phyloP scores from a whole-genome alignment of 1,284 basidiomycete genomes.

The Exobasidium cylindrosporum region DNA sequence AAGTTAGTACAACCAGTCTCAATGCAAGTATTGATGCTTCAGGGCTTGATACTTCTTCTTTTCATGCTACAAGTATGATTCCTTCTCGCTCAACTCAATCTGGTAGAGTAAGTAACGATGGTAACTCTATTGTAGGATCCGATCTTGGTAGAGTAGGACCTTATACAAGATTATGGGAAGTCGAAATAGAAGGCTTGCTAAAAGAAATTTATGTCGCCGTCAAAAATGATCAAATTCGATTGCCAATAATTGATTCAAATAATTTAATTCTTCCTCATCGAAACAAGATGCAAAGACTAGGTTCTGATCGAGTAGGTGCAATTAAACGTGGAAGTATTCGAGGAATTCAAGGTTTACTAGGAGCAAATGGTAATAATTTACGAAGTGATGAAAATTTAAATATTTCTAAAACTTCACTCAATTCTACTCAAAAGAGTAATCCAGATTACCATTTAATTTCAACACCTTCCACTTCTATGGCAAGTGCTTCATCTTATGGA shows the following conservation, averaged over 20 bases:
- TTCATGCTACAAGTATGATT: background rate
- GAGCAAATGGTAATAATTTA: constrained; percentile 28
- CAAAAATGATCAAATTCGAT: constrained; percentile 83
- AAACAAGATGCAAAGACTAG: no score
- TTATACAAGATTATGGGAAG: constrained; percentile 57
- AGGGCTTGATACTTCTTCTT: background rate
- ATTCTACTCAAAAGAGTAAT: background rate
- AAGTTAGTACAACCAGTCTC: constrained; percentile 3
- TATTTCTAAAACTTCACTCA: constrained; percentile 24
- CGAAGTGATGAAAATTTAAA: constrained; percentile 17
- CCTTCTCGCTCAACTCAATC: background rate
- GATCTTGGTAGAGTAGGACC: background rate
- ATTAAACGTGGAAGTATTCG: constrained; percentile 84
- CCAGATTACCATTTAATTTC: background rate
- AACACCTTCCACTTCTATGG: constrained; percentile 12
- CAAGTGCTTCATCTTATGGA: constrained; percentile 6
- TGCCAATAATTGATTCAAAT: constrained; percentile 60
- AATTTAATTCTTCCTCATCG: constrained; percentile 5
- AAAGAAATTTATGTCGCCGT: constrained; percentile 94
- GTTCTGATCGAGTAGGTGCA: constrained; percentile 64
- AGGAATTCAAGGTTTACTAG: constrained; percentile 74
- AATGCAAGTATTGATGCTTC: constrained; percentile 3
- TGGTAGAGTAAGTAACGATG: background rate
- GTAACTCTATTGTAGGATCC: background rate
- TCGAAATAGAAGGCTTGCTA: constrained; percentile 76